phyloP scores from a whole-genome alignment of 345 rosid genomes.

The Citrus inodora region DNA sequence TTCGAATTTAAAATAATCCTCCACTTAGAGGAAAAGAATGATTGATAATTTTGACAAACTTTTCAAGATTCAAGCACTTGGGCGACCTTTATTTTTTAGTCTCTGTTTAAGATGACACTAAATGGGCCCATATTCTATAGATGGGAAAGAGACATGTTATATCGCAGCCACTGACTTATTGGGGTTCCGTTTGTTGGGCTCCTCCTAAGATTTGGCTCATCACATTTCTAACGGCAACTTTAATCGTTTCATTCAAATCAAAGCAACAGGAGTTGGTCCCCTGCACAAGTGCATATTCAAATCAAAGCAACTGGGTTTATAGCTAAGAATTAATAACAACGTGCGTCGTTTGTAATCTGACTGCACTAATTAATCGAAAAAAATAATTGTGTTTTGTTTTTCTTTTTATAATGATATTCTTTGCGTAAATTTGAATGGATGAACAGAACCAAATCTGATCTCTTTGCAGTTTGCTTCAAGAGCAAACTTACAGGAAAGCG shows the following conservation, averaged over 20 bases:
- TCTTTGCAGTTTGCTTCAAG: too few relatives aligned
- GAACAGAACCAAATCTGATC: too few relatives aligned
- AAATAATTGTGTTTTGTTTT: too few relatives aligned
- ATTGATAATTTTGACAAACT: not conserved
- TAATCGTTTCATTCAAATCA: not conserved
- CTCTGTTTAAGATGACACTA: not conserved
- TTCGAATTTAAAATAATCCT: not conserved
- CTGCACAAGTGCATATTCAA: too few relatives aligned
- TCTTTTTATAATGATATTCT: too few relatives aligned
- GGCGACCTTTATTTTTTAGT: not conserved
- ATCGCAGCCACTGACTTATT: not conserved
- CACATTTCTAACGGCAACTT: not conserved
- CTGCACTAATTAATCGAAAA: too few relatives aligned
- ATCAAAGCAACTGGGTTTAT: too few relatives aligned
- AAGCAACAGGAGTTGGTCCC: not conserved
- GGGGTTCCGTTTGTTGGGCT: not conserved
- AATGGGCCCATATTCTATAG: not conserved
- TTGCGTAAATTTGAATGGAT: too few relatives aligned
- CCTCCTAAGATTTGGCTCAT: not conserved
- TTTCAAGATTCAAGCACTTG: slow-evolving; percentile 6
- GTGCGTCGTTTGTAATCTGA: too few relatives aligned
- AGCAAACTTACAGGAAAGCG: too few relatives aligned
- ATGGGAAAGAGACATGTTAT: not conserved
- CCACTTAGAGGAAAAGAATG: not conserved
- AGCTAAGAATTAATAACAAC: too few relatives aligned